Base-by-base conservation (phyloP, 306 rosid genomes). In the Luffa aegyptiaca region DNA sequence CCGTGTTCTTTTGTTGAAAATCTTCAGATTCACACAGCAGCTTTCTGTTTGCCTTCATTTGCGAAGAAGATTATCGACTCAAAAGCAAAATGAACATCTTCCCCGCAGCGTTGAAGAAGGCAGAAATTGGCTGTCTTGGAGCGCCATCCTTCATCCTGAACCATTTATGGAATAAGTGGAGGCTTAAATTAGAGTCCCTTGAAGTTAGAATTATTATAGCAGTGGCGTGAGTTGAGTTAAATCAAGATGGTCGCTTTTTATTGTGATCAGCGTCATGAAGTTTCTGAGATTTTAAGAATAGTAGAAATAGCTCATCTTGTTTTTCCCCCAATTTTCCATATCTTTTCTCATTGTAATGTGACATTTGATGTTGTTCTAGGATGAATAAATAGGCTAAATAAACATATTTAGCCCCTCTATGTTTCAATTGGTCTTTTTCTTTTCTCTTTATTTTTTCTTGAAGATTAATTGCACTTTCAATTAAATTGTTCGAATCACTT, bases 1-100 rank as follows among this genome's bases (percentile, higher is more conserved):
- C 65, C 45, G 44, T 51, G 44, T 48, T 49, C 39, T 46, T 6
- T 48, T 51, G 20, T 2, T 83, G 63, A 75, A 55, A 53, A 14
- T 75, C 83, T 82, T 39, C 94, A 96, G 99, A 83, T 93, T 82
- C 99, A 96, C 63, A 5, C 97, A 48, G 98, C 99, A 5, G 92
- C 99, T 66, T 96, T 96, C 96, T 96, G 99, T 75, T 84, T 96
- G 83, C 98, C 98, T 37, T 89, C 99, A 51, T 96, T 96, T 88
- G 99, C 99, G 5, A 90, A 87, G 90, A 95, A 87, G 85, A 90
- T 87, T 33, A 96, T 96, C 62, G 91, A 86, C 48, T 72, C 92
- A 57, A 89, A 89, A 80, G 80, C 84, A 63, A 86, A 79, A 5
- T 91, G 88, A 88, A 84, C 76, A 80, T 20, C 41, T 13, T 79